Percentiles rank a stretch among this genome's conserved stretches.
Conservation (phyloP, 805 yeast species). For the Ogataea pini region DNA sequence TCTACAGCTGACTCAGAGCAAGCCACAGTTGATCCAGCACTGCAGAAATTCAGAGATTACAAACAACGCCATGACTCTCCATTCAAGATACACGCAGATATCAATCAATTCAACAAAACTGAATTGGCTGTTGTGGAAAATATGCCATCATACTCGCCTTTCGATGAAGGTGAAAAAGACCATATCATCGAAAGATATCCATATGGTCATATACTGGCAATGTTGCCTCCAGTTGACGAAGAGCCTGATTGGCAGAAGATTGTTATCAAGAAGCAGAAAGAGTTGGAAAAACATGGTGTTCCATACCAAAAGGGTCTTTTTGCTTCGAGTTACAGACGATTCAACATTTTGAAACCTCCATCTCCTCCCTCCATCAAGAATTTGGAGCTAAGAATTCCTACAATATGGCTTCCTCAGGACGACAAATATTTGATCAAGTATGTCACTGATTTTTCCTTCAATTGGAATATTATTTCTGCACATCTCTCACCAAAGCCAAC, state of each 20-base stretch:
- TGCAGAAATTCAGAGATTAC: conserved; percentile 28
- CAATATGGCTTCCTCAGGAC: conserved; percentile 95
- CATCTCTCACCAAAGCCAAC: conserved; percentile 69
- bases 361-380: conserved; percentile 84
- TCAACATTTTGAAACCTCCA: conserved; percentile 78
- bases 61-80: conserved; percentile 32
- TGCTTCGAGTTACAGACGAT: conserved; percentile 52
- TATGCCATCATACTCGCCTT: conserved; percentile 49
- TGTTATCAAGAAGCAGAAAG: conserved; percentile 49
- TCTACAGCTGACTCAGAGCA: neutral
- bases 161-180: conserved; percentile 38
- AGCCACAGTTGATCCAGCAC: neutral
- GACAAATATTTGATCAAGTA: conserved; percentile 77
- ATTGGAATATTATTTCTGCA: conserved; percentile 90
- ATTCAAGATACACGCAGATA: conserved; percentile 47
- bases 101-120: conserved; percentile 43
- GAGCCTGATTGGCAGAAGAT: conserved; percentile 59
- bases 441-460: conserved; percentile 83
- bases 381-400: conserved; percentile 81
- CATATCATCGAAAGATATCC: conserved; percentile 32
- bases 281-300: conserved; percentile 42
- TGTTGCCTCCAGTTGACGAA: conserved; percentile 65
- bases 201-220: conserved; percentile 61
- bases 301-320: conserved; percentile 57
- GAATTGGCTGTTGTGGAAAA: conserved; percentile 50